Percentiles rank a stretch among this genome's conserved stretches.
Evolutionary conservation across 345 rosid genomes (phyloP).

Genomic region (Eucalyptus paniculata): DNA sequence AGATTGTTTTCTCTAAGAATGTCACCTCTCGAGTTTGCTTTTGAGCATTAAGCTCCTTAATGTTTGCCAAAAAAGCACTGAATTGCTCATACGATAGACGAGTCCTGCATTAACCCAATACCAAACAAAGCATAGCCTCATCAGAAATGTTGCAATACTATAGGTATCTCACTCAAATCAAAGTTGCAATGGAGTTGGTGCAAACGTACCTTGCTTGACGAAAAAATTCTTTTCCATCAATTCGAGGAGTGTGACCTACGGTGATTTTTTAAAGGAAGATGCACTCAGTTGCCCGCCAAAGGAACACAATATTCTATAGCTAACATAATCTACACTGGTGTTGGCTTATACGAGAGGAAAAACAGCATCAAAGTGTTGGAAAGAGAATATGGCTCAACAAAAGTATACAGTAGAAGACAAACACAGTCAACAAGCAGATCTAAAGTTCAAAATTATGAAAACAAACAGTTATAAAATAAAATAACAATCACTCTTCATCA

Average conservation of each 20-base stretch:
- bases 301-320: background rate
- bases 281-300: background rate
- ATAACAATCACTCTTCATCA: background rate
- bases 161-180: background rate
- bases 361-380: background rate
- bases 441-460: background rate
- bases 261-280: background rate
- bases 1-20: background rate
- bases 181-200: background rate
- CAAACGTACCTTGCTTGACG: constrained; percentile 74
- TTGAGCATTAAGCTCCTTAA: constrained; percentile 86
- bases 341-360: background rate
- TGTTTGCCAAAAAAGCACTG: constrained; percentile 85
- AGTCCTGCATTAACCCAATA: constrained; percentile 33
- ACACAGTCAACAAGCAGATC: background rate
- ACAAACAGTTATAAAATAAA: background rate
- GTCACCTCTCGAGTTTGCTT: constrained; percentile 86
- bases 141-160: background rate
- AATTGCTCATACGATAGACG: constrained; percentile 87
- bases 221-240: constrained; percentile 97
- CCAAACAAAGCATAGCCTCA: background rate
- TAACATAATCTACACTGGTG: background rate
- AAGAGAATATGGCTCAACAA: background rate
- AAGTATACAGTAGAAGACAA: background rate
- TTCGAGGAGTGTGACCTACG: constrained; percentile 47